Evolutionary conservation across 768 basidiomycete genomes (phyloP).

Genomic region (Phallus indusiatus): DNA sequence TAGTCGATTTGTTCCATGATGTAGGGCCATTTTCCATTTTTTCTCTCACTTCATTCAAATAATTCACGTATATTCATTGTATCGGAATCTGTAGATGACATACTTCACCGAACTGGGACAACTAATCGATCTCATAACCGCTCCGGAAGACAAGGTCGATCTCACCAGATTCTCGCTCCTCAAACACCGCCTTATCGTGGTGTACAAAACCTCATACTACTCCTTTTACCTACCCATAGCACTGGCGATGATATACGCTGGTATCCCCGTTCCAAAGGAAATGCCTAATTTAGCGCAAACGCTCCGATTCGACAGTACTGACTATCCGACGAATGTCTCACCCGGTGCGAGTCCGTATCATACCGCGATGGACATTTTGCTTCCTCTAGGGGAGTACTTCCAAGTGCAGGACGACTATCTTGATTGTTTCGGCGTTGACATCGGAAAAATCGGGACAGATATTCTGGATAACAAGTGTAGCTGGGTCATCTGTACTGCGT

Average conservation of each 20-base stretch:
- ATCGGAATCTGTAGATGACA: slow-evolving; percentile 32
- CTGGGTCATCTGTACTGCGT: slow-evolving; percentile 89
- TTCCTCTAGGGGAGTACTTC: slow-evolving; percentile 96
- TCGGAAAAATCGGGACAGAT: slow-evolving; percentile 97
- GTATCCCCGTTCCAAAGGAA: slow-evolving; percentile 36
- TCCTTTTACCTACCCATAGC: slow-evolving; percentile 99
- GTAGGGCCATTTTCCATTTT: too few relatives aligned
- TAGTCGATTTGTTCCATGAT: slow-evolving; percentile 89
- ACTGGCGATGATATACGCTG: slow-evolving; percentile 73
- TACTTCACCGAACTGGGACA: slow-evolving; percentile 96
- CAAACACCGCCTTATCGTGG: slow-evolving; percentile 87
- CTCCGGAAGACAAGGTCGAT: slow-evolving; percentile 84
- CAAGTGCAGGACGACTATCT: slow-evolving; percentile 97
- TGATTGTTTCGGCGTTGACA: slow-evolving; percentile 80
- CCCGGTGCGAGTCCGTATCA: slow-evolving; percentile 47
- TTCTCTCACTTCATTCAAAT: neutral
- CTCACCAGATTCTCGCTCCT: slow-evolving; percentile 79
- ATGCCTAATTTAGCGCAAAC: slow-evolving; percentile 1
- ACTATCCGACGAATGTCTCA: slow-evolving; percentile 31
- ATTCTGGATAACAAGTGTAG: slow-evolving; percentile 99
- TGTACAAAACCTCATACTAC: slow-evolving; percentile 97
- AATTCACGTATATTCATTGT: neutral
- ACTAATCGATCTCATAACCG: slow-evolving; percentile 91
- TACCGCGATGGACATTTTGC: slow-evolving; percentile 66
- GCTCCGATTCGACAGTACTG: slow-evolving; percentile 34